Evolutionary conservation across 805 yeast species (phyloP), one percentile per base, ranked within the genome.

Genomic region (Scheffersomyces spartinae): DNA sequence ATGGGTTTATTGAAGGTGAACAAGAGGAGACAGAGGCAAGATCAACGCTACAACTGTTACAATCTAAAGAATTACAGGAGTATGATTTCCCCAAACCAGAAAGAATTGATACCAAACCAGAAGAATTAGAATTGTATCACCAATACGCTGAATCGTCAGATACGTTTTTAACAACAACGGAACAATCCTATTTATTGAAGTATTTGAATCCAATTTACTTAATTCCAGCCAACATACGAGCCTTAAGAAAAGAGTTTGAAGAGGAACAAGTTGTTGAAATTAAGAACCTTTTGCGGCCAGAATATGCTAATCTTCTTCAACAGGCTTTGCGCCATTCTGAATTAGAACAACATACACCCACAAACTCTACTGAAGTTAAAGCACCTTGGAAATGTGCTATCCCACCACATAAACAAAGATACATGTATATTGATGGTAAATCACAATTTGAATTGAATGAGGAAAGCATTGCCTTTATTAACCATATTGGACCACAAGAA

Each of bases 401-500:
- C 24, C 97, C 98, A 6, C 91, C 96, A 6, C 97, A 88, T 45
- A 84, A 91, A 47, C 86, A 85, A 55, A 60, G 95, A 34, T 91
- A 65, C 45, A 49, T 84, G 60, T 88, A 84, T 45, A 62, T 86
- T 17, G 94, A 83, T 44, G 88, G 88, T 3, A 55, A 58, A 29
- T 45, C 61, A 8, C 31, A 40, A 6, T 47, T 48, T 32, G 49
- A 47, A 4, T 47, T 62, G 23, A 39, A 44, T 12, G 53, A 60
- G 10, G 38, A 37, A 3, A 41, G 46, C 2, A 65, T 67, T 15
- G 36, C 40, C 8, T 28, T 34, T 9, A 34, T 31, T 14, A 53
- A 53, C 33, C 44, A 30, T 30, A 52, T 35, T 38, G 69, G 52
- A 23, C 61, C 69, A 0, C 71, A 67, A 30, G 79, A 74, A 30